A percentile compares a stretch with the other conserved stretches of the same genome.
These are phyloP conservation scores for Ilex aquifolium DNA, from an alignment of 257 asterid genomes.

Conservation along the genomic window DNA sequence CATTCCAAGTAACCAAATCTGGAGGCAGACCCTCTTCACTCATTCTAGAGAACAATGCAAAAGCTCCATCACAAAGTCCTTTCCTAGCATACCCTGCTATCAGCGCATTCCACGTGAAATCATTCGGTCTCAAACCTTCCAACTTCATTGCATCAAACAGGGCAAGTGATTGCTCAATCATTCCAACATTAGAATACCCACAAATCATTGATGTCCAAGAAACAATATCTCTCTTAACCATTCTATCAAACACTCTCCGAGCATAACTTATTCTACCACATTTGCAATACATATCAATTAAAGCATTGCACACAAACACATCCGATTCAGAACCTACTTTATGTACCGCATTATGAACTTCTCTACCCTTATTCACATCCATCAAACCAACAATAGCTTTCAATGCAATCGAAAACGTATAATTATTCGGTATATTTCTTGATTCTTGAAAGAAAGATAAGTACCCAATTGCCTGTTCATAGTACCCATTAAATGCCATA, in stretches of 20 bases:
- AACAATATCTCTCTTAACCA: constrained; percentile 51
- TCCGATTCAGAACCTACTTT: constrained; percentile 34
- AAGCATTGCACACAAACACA: constrained; percentile 38
- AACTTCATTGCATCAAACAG: constrained; percentile 46
- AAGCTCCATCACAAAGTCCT: constrained; percentile 48
- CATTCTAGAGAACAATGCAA: constrained; percentile 36
- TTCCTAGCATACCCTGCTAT: constrained; percentile 42
- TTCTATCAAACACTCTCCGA: constrained; percentile 40
- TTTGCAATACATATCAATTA: constrained; percentile 46
- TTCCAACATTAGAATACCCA: constrained; percentile 40
- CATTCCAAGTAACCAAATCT: constrained; percentile 62
- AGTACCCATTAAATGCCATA: constrained; percentile 29
- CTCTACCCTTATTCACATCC: constrained; percentile 46
- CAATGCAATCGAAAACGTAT: constrained; percentile 40
- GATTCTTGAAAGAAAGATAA: constrained; percentile 37
- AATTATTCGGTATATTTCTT: constrained; percentile 29
- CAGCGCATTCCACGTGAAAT: constrained; percentile 55
- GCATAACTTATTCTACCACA: constrained; percentile 33
- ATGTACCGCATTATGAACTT: constrained; percentile 38
- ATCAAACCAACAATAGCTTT: constrained; percentile 42
- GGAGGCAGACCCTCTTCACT: constrained; percentile 33
- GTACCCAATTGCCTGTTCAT: constrained; percentile 39
- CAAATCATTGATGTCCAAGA: constrained; percentile 61
- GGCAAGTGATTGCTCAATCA: constrained; percentile 30
- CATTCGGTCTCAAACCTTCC: constrained; percentile 44